Percentiles rank a stretch among this genome's conserved stretches.
Conservation (phyloP, 2,329 filamentous ascomycete genomes). For the Pseudocercospora fuligena region DNA sequence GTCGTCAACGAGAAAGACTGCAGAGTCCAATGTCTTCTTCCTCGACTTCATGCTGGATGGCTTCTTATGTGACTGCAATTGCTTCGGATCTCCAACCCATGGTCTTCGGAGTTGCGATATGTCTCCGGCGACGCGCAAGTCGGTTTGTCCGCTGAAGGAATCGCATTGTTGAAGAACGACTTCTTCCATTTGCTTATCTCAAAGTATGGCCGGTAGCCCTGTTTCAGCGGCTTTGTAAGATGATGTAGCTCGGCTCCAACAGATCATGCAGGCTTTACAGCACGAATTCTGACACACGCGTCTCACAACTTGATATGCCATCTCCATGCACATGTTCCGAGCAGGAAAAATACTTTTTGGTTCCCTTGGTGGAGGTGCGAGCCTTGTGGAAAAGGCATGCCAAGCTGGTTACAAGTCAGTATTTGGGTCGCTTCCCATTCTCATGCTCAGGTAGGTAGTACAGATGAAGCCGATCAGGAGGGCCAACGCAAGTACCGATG, state of each 20-base stretch:
- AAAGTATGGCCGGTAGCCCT: not conserved
- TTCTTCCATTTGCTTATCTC: not conserved
- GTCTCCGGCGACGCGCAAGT: not conserved
- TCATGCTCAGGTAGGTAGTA: not conserved
- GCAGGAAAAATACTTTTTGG: not conserved
- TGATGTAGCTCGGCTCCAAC: not conserved
- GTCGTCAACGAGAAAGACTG: not conserved
- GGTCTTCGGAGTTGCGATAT: not conserved
- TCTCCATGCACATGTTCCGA: not conserved
- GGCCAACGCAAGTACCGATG: not conserved
- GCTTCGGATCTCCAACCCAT: constrained; percentile 2
- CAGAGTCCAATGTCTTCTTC: not conserved
- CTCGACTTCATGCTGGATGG: not conserved
- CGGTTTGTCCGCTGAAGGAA: not conserved
- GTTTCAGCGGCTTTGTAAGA: no score
- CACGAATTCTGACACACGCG: not conserved
- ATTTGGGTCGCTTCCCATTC: not conserved
- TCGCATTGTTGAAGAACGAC: not conserved
- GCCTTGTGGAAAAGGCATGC: not conserved
- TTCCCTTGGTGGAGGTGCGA: not conserved
- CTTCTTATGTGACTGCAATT: constrained; percentile 3
- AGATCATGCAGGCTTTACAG: constrained; percentile 1
- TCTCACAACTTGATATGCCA: not conserved
- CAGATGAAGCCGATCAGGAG: no score
- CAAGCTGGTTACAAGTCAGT: not conserved